These are phyloP conservation scores for Vitis hybrid DNA, from an alignment of 177 flowering plant genomes.

Conservation along the genomic window DNA sequence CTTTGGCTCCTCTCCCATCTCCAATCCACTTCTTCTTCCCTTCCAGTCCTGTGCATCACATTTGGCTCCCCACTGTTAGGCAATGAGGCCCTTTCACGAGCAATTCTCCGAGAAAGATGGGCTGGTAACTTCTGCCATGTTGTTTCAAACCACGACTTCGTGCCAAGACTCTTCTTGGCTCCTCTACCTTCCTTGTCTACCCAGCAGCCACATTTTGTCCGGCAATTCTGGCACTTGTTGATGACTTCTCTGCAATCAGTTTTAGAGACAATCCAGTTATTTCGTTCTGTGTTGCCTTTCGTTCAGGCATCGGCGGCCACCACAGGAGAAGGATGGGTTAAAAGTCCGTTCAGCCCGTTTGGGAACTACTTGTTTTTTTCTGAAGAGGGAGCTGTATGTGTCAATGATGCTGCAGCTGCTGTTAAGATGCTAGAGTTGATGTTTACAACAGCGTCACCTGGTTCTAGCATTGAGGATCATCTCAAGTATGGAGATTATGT, in stretches of 20 bases:
- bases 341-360: conserved; percentile 47
- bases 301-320: conserved; percentile 11
- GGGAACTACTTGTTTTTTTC: conserved; percentile 69
- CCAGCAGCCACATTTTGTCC: conserved; percentile 25
- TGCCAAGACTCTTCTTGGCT: conserved; percentile 63
- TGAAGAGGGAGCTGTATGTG: conserved; percentile 56
- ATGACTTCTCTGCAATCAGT: conserved; percentile 30
- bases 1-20: conserved; percentile 59
- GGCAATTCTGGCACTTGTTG: conserved; percentile 42
- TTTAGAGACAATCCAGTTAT: conserved; percentile 22
- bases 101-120: conserved; percentile 59
- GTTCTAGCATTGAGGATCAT: conserved; percentile 55
- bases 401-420: conserved; percentile 50
- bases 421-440: conserved; percentile 52
- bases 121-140: conserved; percentile 64
- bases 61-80: conserved; percentile 84
- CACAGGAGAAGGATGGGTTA: conserved; percentile 9
- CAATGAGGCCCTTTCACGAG: conserved; percentile 53
- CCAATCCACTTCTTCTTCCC: conserved; percentile 26
- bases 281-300: conserved; percentile 18
- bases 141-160: conserved; percentile 51
- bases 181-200: conserved; percentile 26
- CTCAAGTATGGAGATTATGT: conserved; percentile 54
- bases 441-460: conserved; percentile 25
- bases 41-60: conserved; percentile 62